Conservation (phyloP, 2,329 filamentous ascomycete genomes). For the Ceratocystis cubensis region DNA sequence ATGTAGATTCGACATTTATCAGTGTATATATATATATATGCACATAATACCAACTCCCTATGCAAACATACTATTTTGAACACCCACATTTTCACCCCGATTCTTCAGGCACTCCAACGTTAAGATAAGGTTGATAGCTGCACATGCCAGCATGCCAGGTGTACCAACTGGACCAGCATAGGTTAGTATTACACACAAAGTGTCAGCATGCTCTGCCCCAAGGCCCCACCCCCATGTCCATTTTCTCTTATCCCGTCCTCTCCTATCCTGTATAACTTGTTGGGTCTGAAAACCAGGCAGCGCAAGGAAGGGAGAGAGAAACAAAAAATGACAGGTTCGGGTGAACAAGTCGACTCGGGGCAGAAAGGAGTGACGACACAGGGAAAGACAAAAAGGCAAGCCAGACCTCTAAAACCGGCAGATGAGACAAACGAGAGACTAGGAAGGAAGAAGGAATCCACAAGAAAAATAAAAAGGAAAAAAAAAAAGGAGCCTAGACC, state of each 20-base stretch:
- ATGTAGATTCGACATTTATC: background rate
- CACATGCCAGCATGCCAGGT: conserved; percentile 6
- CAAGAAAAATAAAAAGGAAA: background rate
- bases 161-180: background rate
- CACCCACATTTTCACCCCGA: background rate
- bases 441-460: background rate
- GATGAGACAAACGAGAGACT: background rate
- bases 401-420: background rate
- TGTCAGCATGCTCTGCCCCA: background rate
- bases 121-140: conserved; percentile 8
- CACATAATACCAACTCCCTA: background rate
- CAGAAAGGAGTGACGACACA: background rate
- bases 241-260: background rate
- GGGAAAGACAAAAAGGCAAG: background rate
- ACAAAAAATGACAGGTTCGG: background rate
- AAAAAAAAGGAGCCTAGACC: background rate
- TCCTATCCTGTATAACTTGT: background rate
- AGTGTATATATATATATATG: background rate
- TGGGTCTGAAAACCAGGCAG: background rate
- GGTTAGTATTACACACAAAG: background rate
- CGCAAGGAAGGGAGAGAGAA: background rate
- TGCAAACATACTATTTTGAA: background rate
- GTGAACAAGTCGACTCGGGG: background rate
- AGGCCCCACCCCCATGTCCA: background rate
- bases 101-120: background rate